Evolutionary conservation across 1,139 yeast species (phyloP), one percentile per base, ranked within the genome.

Genomic region (Dujonia santamariae): DNA sequence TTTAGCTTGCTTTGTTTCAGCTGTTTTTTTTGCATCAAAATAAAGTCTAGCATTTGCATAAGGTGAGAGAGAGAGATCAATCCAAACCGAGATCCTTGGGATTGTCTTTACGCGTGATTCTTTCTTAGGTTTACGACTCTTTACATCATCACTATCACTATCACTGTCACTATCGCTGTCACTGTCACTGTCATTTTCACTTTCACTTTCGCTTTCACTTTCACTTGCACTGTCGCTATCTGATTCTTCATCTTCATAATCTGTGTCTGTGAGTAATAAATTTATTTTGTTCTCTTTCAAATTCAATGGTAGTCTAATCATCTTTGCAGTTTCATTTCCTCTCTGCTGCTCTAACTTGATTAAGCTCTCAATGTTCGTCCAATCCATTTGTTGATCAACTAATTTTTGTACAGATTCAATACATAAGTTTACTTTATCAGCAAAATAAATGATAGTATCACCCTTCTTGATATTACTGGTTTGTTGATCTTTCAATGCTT

Each of bases 1-100:
- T 49, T 85, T 85, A 27, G 68, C 76, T 48, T 86, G 94, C 54
- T 90, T 90, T 25, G 78, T 78, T 35, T 78, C 80, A 0, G 96
- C 96, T 9, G 67, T 63, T 45, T 85, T 85, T 54, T 85, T 85
- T 11, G 81, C 75, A 30, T 83, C 88, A 56, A 87, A 92, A 52
- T 87, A 92, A 20, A 72, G 63, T n/a, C 95, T 75, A 0, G 97
- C 94, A 58, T 92, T 92, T 1, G 97, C 96, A 65, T 77, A 88
- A 0, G 96, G 90, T 1, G 95, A 80, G 11, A 81, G 61, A 0
- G 70, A 55, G 3, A 90, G 62, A 46, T 87, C 92, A 30, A 90
- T 78, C 45, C 77, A 70, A 3, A 86, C 85, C 7, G 75, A 68
- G 12, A 78, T 52, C 7, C 56, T 52, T 3, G 57, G 49, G 7